These are phyloP conservation scores for Gloeophyllum trabeum DNA, from an alignment of 768 basidiomycete species.

Conservation along the genomic window DNA sequence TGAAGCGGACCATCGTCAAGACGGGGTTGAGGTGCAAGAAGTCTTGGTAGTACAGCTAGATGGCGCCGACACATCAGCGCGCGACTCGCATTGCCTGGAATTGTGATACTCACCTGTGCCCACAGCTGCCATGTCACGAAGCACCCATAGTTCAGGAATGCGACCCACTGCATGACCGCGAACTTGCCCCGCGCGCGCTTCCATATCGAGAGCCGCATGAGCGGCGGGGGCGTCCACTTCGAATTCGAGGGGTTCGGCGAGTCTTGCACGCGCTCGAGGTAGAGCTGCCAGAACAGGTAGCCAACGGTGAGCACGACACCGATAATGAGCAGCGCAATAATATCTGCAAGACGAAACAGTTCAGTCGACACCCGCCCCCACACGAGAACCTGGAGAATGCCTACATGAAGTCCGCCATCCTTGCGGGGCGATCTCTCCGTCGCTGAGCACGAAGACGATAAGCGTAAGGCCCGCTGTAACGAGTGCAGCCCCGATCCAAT, in stretches of 20 bases:
- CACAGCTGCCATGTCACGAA: constrained; percentile 47
- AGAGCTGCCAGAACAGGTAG: constrained; percentile 60
- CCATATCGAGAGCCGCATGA: constrained; percentile 59
- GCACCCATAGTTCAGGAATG: constrained; percentile 50
- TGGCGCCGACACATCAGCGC: no score
- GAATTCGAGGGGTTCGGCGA: constrained; percentile 7
- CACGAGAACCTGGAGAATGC: no score
- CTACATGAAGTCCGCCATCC: constrained; percentile 52
- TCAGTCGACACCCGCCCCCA: no score
- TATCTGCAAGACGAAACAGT: constrained; percentile 29
- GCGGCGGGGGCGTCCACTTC: constrained; percentile 39
- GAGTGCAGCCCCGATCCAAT: constrained; percentile 68
- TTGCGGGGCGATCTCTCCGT: constrained; percentile 45
- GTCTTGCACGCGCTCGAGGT: constrained; percentile 32
- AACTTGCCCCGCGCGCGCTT: constrained; percentile 49
- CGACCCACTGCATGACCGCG: constrained; percentile 49
- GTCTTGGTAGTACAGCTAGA: constrained; percentile 62
- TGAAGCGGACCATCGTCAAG: constrained; percentile 48
- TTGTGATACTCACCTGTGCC: constrained; percentile 22
- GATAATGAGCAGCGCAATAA: constrained; percentile 56
- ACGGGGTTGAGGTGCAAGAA: constrained; percentile 45
- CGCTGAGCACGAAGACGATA: constrained; percentile 62
- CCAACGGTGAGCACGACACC: constrained; percentile 40
- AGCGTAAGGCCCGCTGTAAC: constrained; percentile 57
- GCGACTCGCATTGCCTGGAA: no score